These are phyloP conservation scores for Ceratocystiopsis sp. DNA, from an alignment of 2,329 filamentous ascomycete species.

Conservation along the genomic window DNA sequence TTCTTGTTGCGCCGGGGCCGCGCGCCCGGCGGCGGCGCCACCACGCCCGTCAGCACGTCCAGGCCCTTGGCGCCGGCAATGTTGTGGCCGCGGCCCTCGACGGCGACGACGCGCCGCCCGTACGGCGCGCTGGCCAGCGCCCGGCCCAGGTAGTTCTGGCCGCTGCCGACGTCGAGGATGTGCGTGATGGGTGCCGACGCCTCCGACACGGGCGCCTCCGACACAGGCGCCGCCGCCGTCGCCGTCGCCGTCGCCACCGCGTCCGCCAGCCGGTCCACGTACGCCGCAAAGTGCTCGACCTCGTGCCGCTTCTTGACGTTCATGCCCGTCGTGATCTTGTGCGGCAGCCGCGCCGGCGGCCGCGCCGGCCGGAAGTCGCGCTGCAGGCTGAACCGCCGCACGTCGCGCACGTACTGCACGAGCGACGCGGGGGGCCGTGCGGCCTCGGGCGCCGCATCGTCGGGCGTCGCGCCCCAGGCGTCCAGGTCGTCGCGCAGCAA, in stretches of 20 bases:
- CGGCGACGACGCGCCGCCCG: slow-evolving; percentile 72
- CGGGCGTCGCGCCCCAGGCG: slow-evolving; percentile 22
- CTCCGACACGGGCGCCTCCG: too few species aligned
- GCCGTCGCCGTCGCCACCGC: slow-evolving; percentile 48
- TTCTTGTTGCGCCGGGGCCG: slow-evolving; percentile 73
- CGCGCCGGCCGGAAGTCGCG: slow-evolving; percentile 35
- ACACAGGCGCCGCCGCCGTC: too few species aligned
- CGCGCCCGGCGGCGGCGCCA: slow-evolving; percentile 37
- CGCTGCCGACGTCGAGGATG: slow-evolving; percentile 88
- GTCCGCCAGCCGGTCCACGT: slow-evolving; percentile 45
- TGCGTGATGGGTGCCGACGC: slow-evolving; percentile 57
- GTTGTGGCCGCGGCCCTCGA: slow-evolving; percentile 75
- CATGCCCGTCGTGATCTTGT: slow-evolving; percentile 74
- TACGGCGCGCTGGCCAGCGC: slow-evolving; percentile 74
- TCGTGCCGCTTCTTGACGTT: slow-evolving; percentile 92
- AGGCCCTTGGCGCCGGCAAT: slow-evolving; percentile 71
- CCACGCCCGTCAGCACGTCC: slow-evolving; percentile 66
- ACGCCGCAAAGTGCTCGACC: slow-evolving; percentile 77
- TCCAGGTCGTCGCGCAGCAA: slow-evolving; percentile 54
- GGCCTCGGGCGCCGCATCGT: slow-evolving; percentile 24
- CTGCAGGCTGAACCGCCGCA: slow-evolving; percentile 51
- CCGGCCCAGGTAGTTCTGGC: slow-evolving; percentile 88
- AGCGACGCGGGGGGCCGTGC: slow-evolving; percentile 35
- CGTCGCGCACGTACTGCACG: slow-evolving; percentile 51
- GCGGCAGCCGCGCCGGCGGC: slow-evolving; percentile 36